Base-by-base conservation (phyloP, 441 rosid species). In the Jatropha multifida region DNA sequence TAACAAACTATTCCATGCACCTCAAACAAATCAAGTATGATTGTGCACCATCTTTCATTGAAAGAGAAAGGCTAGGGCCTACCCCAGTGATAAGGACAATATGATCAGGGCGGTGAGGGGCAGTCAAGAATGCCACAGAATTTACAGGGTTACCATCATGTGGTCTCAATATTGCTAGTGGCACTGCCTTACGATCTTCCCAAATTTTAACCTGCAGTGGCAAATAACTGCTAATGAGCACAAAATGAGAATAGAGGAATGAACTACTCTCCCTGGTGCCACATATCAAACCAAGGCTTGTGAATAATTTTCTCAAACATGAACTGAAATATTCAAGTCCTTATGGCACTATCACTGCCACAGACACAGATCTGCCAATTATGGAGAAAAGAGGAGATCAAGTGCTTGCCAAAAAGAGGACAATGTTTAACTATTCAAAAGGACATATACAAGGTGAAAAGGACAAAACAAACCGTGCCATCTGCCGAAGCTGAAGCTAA, bases 201-300 rank as follows among this genome's bases (percentile, higher is more conserved):
- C 99, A 96, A 77, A 96, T 90, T 86, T 92, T 94, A 64, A 96
- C 85, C 99, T 96, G 88, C 77, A 88, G 86, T 76, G 82, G 85
- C 87, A 51, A 32, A 42, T 60, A 4, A 79, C 15, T 32, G 27
- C 40, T 74, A 23, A 82, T 40, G 32, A 75, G 23, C 69, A 40
- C 37, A 69, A 49, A 59, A 63, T 38, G 23, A 61, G 15, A 59
- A 68, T 42, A 23, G 58, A 68, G 5, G 63, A 67, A 40, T 38
- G 64, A 49, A 60, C 68, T 14, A 18, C 13, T 26, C 10, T 63
- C 51, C 23, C 46, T 3, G 23, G 60, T 46, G 20, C 32, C 42
- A 69, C 14, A 71, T 6, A 37, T 20, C 49, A 11, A 73, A 5
- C 37, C 49, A 41, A 15, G 27, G 49, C 55, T 48, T 12, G 7